Evolutionary conservation across 2,329 filamentous ascomycete species (phyloP).

Genomic region (Colletotrichum aenigma): DNA sequence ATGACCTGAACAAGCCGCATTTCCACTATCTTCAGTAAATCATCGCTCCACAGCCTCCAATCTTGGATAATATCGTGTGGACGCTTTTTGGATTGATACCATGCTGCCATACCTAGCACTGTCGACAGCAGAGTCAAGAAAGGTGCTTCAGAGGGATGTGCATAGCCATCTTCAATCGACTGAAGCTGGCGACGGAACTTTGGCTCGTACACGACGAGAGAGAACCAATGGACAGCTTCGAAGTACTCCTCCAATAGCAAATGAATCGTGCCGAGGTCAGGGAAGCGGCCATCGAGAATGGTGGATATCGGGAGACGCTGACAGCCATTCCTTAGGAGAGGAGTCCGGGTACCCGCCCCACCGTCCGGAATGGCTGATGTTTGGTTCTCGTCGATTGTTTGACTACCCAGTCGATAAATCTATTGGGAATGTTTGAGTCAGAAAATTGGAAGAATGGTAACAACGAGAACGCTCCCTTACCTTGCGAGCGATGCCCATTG

Average conservation of each 20-base stretch:
- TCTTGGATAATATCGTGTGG: background rate
- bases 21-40: background rate
- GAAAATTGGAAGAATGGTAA: background rate
- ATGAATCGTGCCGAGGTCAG: background rate
- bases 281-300: background rate
- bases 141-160: background rate
- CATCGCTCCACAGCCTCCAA: background rate
- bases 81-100: background rate
- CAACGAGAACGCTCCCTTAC: background rate
- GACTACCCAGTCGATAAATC: background rate
- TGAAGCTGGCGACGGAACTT: background rate
- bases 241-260: background rate
- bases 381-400: background rate
- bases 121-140: background rate
- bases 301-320: background rate
- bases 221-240: background rate
- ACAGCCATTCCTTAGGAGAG: background rate
- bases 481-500: background rate
- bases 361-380: background rate
- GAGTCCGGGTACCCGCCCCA: background rate
- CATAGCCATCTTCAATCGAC: background rate
- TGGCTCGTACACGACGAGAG: background rate
- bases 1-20: background rate
- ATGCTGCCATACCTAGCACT: background rate
- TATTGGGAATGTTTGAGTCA: accelerated